Evolutionary conservation across 177 flowering plant species (phyloP), one percentile per base, ranked within the genome.

Genomic region (Vitis hybrid): DNA sequence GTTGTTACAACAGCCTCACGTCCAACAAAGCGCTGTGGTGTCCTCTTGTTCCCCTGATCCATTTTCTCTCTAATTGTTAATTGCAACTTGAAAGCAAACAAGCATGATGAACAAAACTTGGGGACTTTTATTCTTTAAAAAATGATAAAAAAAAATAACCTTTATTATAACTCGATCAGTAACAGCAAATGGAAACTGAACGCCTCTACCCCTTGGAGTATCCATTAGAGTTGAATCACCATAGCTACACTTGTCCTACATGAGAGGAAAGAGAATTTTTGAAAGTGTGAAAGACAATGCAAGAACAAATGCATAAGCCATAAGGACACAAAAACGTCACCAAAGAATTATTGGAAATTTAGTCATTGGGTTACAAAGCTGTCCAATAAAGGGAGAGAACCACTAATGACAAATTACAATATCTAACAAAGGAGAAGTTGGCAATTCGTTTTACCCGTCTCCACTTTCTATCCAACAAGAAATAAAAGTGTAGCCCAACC

Each of bases 1-100:
- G 93, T 89, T 70, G 94, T 92, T 32, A 94, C 93, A 77, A 94
- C 80, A 63, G 98, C 98, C 80, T 94, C 95, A 6, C 97, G 93
- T 68, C 98, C 98, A 67, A 94, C 97, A 83, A 94, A 90, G 32
- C 96, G 91, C 58, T 75, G 87, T 10, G 98, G 98, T 18, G 97
- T 92, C 82, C 98, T 86, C 77, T 94, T 94, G 83, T 94, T 94
- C 10, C 98, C 98, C 98, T 94, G 86, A 58, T 60, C 50, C 56
- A 74, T 56, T 70, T 54, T n/a, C 23, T 18, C 67, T 55, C 60
- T 8, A 40, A 52, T 48, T 10, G 51, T 19, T 71, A 23, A 13
- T 45, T 65, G 48, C 34, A 6, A 14, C 12, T 51, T 65, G 23
- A 17, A 18, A 23, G 18, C 18, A 17, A 77, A 62, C 21, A 74